Base-by-base conservation (phyloP, 1,284 basidiomycete species). In the Boletus smithii region DNA sequence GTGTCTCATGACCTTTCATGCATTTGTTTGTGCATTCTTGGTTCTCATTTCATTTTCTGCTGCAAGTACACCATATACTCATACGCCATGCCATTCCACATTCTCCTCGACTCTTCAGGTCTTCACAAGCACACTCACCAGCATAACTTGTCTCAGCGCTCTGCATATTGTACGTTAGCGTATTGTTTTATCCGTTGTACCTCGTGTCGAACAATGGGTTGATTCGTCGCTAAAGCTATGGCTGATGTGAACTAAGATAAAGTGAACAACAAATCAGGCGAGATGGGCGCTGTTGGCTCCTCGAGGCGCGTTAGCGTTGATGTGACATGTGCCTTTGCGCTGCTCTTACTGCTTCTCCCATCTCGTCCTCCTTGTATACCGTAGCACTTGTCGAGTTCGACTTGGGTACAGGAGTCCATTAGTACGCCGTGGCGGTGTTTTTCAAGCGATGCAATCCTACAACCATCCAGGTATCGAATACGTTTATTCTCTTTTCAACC, bases 111-210 rank as follows among this genome's bases (percentile, higher is more conserved):
- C 27, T 46, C 11, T 55, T 57, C 49, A 20, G 20, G 20, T 20
- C 20, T 20, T 20, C 55, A 55, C 48, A 61, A 56, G 50, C 58
- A 62, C 53, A 66, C 61, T 65, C 63, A 70, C 67, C 66, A 66
- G 70, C 66, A 63, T 65, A 54, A 62, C 53, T 53, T 57, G 53
- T 50, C 41, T 45, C 45, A 23, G 55, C 57, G 53, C 48, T 49
- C 57, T 60, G 65, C 66, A 68, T 63, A 63, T 54, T 75, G 74
- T 76, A 75, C 62, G 68, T 60, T 75, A 74, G 68, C 69, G 33
- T 59, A 53, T 51, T 39, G 32, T 43, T 41, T 53, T 53, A 44
- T 46, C 23, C 35, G 24, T 11, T 26, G 26, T 32, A 33, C 42
- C 20, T 49, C 29, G 30, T 46, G 27, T 27, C 14, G 8, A 33